Evolutionary conservation across 2,329 filamentous ascomycete species (phyloP).

Genomic region (Aspergillus spinulosporus): DNA sequence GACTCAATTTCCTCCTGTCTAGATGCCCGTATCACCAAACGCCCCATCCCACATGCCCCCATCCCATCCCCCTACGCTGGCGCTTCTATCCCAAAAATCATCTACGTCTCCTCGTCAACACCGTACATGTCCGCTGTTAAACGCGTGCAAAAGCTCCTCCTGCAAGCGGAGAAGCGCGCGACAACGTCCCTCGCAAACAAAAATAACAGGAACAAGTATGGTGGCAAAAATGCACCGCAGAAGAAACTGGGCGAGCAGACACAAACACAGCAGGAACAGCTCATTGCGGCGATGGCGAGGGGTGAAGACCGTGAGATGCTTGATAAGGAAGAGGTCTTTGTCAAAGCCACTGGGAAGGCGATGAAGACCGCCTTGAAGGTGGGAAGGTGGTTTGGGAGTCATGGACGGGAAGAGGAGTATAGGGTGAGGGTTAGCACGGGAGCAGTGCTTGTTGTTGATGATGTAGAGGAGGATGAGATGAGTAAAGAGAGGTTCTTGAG

Average conservation of each 20-base stretch:
- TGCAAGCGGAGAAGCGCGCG: constrained; percentile 53
- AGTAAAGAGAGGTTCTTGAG: constrained; percentile 28
- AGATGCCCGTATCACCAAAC: constrained; percentile 55
- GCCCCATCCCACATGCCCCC: constrained; percentile 59
- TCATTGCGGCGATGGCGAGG: constrained; percentile 32
- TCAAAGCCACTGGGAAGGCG: constrained; percentile 62
- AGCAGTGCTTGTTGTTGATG: constrained; percentile 60
- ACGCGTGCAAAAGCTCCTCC: constrained; percentile 58
- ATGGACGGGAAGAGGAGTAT: constrained; percentile 46
- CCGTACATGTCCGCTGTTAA: constrained; percentile 62
- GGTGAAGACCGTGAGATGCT: constrained; percentile 34
- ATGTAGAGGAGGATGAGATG: constrained; percentile 51
- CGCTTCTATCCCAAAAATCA: constrained; percentile 50
- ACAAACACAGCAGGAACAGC: constrained; percentile 30
- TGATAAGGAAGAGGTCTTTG: constrained; percentile 51
- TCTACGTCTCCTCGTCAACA: constrained; percentile 58
- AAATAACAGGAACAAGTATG: neutral
- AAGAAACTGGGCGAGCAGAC: constrained; percentile 27
- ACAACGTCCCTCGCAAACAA: constrained; percentile 40
- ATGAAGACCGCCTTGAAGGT: constrained; percentile 59
- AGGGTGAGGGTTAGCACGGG: constrained; percentile 56
- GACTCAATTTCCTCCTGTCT: neutral
- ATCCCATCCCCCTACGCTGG: constrained; percentile 56
- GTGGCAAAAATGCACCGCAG: neutral
- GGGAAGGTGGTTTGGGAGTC: constrained; percentile 57